phyloP scores from a whole-genome alignment of 2,329 filamentous ascomycete genomes.

The Cytospora leucostoma region DNA sequence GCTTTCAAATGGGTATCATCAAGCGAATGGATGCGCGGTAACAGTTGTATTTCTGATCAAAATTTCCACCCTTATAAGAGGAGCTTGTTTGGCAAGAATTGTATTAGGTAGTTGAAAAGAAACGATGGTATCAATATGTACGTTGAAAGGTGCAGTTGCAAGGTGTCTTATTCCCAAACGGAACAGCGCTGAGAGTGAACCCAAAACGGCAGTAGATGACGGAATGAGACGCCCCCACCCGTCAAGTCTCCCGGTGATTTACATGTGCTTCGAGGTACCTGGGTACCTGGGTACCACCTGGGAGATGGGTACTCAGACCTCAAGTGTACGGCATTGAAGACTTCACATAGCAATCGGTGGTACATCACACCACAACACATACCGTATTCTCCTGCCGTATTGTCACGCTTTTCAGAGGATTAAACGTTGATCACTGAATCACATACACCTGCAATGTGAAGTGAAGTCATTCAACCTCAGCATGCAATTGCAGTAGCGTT shows the following conservation, averaged over 20 bases:
- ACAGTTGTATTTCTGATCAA: not conserved
- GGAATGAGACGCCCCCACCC: conserved; percentile 15
- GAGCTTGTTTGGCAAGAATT: not conserved
- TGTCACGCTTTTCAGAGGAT: too few species aligned
- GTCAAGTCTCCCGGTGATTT: not conserved
- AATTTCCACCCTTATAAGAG: not conserved
- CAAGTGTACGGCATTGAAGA: too few species aligned
- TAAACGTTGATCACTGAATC: too few species aligned
- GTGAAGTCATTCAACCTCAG: too few species aligned
- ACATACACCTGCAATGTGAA: too few species aligned
- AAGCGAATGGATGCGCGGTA: not conserved
- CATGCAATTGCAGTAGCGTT: too few species aligned
- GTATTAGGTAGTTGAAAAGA: not conserved
- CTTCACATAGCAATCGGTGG: too few species aligned
- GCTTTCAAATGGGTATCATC: conserved; percentile 13
- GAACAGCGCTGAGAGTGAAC: not conserved
- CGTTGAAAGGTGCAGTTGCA: conserved; percentile 18
- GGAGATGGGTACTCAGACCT: too few species aligned
- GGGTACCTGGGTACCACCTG: too few species aligned
- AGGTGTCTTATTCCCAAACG: conserved; percentile 26
- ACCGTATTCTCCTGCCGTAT: too few species aligned
- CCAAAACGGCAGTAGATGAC: conserved; percentile 16
- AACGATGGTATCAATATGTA: conserved; percentile 9
- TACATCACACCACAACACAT: too few species aligned
- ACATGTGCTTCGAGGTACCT: conserved; percentile 9